phyloP scores from a whole-genome alignment of 257 asterid species.

The Solanum medicagineum region DNA sequence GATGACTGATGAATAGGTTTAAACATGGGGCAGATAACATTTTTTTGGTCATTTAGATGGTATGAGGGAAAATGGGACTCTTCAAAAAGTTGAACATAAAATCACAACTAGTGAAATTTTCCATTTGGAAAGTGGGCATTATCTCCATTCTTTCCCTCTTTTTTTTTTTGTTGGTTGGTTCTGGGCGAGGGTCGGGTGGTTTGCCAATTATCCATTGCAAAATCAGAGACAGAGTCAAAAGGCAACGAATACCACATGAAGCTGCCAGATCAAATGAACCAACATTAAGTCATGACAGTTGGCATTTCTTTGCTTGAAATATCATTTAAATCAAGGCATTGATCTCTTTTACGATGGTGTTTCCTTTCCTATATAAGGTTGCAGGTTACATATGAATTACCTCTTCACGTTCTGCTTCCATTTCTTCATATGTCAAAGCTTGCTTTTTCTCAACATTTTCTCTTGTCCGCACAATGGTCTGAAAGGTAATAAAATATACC shows the following conservation, averaged over 20 bases:
- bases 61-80: not conserved
- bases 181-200: not conserved
- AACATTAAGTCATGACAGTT: not conserved
- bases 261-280: not conserved
- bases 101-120: not conserved
- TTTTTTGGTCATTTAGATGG: not conserved
- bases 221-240: not conserved
- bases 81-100: not conserved
- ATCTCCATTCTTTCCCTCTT: not conserved
- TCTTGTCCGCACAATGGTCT: constrained; percentile 77
- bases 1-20: not conserved
- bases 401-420: constrained; percentile 97
- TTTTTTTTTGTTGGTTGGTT: not conserved
- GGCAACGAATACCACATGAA: not conserved
- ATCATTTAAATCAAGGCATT: not conserved
- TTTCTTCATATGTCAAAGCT: constrained; percentile 95
- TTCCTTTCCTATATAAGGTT: not conserved
- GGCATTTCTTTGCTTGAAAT: not conserved
- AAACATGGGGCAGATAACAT: not conserved
- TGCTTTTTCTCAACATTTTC: constrained; percentile 93
- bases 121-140: not conserved
- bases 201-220: not conserved
- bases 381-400: constrained; percentile 22
- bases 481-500: constrained; percentile 9
- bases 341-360: not conserved